Evolutionary conservation across 1,284 basidiomycete species (phyloP), one percentile per base, ranked within the genome.

Genomic region (Serendipita sp.): DNA sequence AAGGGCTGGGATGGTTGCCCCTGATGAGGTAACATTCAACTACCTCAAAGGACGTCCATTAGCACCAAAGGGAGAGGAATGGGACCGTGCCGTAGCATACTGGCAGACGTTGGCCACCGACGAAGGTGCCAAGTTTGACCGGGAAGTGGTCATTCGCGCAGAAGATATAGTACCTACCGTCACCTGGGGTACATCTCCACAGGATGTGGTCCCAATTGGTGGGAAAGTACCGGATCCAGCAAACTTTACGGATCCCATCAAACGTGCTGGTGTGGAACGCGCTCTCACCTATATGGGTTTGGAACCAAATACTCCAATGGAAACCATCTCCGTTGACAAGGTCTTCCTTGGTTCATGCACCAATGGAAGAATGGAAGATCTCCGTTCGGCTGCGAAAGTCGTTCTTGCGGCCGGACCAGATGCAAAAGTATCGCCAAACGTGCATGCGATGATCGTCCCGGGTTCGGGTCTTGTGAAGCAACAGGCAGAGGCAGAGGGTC

Each of bases 341-440:
- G 86, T 94, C 44, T 97, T 97, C 79, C 90, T 97, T 67, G 93
- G 93, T 29, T 97, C 93, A 15, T 97, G 93, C 79, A 97, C 93
- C 67, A 97, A 97, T 78, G 89, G 90, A 67, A 91, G 94, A 66
- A 94, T 97, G 68, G 93, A 97, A 74, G 93, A 97, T 74, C 79
- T 97, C 64, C 88, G 93, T 64, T 88, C 91, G 3, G 93, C 93
- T 35, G 92, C 90, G 32, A 82, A 82, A 68, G 84, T 97, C 67
- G 78, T 95, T 61, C 73, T 93, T 26, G 83, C 87, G 61, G 83
- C 83, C 55, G 90, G 90, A 13, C 79, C 83, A 8, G 79, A 84
- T 29, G 85, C 85, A n/a, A 87, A 87, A 71, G 88, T 96, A 61
- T 83, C 92, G 22, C 75, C 83, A 17, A 81, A 82, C 67, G 83